Evolutionary conservation across 2,329 filamentous ascomycete species (phyloP).

Genomic region (Hirsutella minnesotensis): DNA sequence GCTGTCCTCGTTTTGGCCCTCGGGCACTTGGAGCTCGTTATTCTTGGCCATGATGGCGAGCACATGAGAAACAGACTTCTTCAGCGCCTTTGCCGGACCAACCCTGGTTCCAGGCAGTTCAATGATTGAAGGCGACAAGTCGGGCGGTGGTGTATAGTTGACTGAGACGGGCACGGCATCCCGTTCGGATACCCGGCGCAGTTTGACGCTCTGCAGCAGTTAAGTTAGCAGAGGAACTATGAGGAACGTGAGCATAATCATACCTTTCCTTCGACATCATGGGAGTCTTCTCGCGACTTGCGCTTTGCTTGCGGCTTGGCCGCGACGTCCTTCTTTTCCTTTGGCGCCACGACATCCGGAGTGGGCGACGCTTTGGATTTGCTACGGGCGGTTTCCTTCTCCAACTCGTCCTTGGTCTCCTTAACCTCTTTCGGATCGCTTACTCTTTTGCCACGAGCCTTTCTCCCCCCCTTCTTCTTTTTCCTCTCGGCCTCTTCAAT

Average conservation of each 20-base stretch:
- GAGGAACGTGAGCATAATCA: conserved; percentile 5
- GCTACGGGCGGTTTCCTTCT: conserved; percentile 24
- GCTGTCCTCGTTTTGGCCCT: conserved; percentile 50
- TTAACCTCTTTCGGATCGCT: conserved; percentile 42
- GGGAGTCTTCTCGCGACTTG: conserved; percentile 45
- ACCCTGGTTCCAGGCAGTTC: conserved; percentile 53
- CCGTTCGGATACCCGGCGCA: conserved; percentile 43
- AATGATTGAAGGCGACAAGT: conserved; percentile 36
- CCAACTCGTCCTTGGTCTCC: conserved; percentile 50
- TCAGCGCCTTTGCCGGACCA: conserved; percentile 56
- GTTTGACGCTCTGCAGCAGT: conserved; percentile 23
- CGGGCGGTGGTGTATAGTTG: conserved; percentile 37
- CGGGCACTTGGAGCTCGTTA: conserved; percentile 48
- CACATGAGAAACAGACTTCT: conserved; percentile 55
- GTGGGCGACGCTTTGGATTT: conserved; percentile 28
- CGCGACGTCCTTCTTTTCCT: conserved; percentile 34
- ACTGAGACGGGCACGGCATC: conserved; percentile 23
- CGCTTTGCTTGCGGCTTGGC: conserved; percentile 37
- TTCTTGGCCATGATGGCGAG: conserved; percentile 57
- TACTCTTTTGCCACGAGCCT: conserved; percentile 48
- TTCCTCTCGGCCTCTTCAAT: conserved; percentile 49
- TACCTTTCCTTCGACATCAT: conserved; percentile 40
- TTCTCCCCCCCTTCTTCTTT: conserved; percentile 48
- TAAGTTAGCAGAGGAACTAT: not conserved
- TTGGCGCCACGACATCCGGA: conserved; percentile 24